Percentiles rank a stretch among this genome's conserved stretches.
These are phyloP conservation scores for Sugiyamaella americana DNA, from an alignment of 805 yeast genomes.

Conservation along the genomic window DNA sequence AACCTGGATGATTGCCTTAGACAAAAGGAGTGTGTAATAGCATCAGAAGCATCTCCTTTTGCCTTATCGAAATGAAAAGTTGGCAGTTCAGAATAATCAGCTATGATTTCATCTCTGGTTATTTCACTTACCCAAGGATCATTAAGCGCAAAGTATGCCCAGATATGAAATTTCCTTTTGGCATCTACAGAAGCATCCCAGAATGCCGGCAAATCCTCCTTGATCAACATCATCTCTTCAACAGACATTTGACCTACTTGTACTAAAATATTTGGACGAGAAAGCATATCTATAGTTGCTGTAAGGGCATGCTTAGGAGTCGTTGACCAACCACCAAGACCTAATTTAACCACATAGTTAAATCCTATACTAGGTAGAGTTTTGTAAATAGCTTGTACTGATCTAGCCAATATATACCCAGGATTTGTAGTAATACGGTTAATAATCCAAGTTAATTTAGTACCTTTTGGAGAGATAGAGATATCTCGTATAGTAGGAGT, in stretches of 20 bases:
- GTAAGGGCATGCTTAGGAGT: constrained; percentile 16
- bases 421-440: constrained; percentile 20
- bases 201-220: constrained; percentile 36
- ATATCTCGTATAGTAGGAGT: constrained; percentile 69
- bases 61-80: constrained; percentile 33
- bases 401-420: constrained; percentile 13
- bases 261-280: constrained; percentile 39
- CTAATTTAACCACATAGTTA: constrained; percentile 21
- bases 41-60: constrained; percentile 29
- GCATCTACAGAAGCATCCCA: constrained; percentile 36
- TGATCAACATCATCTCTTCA: constrained; percentile 53
- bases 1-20: constrained; percentile 45
- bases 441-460: constrained; percentile 26
- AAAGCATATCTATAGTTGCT: constrained; percentile 38
- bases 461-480: constrained; percentile 41
- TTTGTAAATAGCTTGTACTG: constrained; percentile 12
- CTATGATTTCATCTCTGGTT: constrained; percentile 42
- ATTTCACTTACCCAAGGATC: constrained; percentile 62
- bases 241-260: constrained; percentile 54
- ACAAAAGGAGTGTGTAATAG: constrained; percentile 56
- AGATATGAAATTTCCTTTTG: constrained; percentile 36
- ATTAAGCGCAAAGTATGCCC: constrained; percentile 51
- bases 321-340: constrained; percentile 24
- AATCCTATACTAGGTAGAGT: constrained; percentile 25
- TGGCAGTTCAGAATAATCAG: constrained; percentile 32